phyloP scores from a whole-genome alignment of 306 rosid species.

The Erythrophleum fordii region DNA sequence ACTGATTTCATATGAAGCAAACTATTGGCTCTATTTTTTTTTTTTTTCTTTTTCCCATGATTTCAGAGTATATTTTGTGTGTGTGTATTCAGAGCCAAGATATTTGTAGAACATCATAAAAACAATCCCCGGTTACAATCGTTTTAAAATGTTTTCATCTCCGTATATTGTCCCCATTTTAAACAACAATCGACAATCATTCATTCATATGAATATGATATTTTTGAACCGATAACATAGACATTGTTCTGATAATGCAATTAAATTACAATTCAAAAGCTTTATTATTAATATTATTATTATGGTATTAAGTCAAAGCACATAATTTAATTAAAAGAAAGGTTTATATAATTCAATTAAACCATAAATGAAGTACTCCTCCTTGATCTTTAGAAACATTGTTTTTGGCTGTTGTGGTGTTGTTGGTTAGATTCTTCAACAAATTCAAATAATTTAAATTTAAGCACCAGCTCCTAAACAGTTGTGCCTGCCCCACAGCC shows the following conservation, averaged over 20 bases:
- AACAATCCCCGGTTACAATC: background rate
- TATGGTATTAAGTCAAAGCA: background rate
- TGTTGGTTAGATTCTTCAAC: slow-evolving; percentile 18
- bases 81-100: background rate
- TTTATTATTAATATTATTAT: too few relatives aligned
- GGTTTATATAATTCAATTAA: background rate
- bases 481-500: slow-evolving; percentile 39
- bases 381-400: background rate
- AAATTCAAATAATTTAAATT: slow-evolving; percentile 34
- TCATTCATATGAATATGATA: too few relatives aligned
- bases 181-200: slow-evolving; percentile 5
- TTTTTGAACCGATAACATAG: too few relatives aligned
- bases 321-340: background rate
- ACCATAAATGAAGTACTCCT: background rate
- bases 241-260: too few relatives aligned
- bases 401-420: background rate
- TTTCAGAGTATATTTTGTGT: too few relatives aligned
- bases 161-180: background rate
- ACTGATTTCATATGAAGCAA: too few relatives aligned
- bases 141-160: background rate
- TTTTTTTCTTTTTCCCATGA: too few relatives aligned
- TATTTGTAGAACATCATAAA: background rate
- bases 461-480: slow-evolving; percentile 42
- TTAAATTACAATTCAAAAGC: too few relatives aligned
- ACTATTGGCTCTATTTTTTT: too few relatives aligned